These are phyloP conservation scores for Xylariaceae sp. DNA, from an alignment of 2,329 filamentous ascomycete genomes.

Conservation along the genomic window DNA sequence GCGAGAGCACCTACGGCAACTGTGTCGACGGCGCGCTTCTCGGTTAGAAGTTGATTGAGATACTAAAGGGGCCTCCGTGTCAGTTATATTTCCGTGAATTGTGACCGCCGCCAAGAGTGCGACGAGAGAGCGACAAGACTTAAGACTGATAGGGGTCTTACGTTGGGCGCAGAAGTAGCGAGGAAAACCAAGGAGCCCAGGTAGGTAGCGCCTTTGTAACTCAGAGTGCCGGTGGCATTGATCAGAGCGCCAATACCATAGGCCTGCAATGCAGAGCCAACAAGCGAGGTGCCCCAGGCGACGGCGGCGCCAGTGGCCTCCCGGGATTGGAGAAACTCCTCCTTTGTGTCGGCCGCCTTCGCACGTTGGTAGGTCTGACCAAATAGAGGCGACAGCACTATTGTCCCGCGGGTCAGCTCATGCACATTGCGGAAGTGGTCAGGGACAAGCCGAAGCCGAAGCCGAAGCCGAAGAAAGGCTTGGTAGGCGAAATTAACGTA, in stretches of 20 bases:
- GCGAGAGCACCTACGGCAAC: constrained; percentile 78
- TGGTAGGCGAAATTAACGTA: constrained; percentile 21
- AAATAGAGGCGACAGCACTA: constrained; percentile 79
- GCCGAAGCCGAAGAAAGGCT: background rate
- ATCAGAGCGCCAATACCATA: constrained; percentile 86
- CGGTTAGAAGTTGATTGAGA: constrained; percentile 77
- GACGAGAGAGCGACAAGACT: background rate
- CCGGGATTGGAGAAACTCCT: constrained; percentile 92
- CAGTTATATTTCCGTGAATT: background rate
- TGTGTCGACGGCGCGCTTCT: constrained; percentile 88
- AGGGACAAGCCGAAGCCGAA: background rate
- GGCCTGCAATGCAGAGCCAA: constrained; percentile 81
- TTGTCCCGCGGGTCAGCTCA: constrained; percentile 2
- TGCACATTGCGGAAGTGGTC: background rate
- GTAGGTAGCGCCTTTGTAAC: constrained; percentile 96
- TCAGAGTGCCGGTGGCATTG: constrained; percentile 91
- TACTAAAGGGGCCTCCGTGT: constrained; percentile 49
- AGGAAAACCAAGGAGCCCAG: constrained; percentile 87
- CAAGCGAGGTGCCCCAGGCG: constrained; percentile 83
- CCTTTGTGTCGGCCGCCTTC: constrained; percentile 85
- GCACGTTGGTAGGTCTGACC: constrained; percentile 92
- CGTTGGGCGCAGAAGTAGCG: constrained; percentile 79
- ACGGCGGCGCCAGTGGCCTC: constrained; percentile 83
- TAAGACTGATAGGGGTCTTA: constrained; percentile 41
- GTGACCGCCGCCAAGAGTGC: background rate